phyloP scores from a whole-genome alignment of 805 yeast species.

The Saccharomycopsis sp. region DNA sequence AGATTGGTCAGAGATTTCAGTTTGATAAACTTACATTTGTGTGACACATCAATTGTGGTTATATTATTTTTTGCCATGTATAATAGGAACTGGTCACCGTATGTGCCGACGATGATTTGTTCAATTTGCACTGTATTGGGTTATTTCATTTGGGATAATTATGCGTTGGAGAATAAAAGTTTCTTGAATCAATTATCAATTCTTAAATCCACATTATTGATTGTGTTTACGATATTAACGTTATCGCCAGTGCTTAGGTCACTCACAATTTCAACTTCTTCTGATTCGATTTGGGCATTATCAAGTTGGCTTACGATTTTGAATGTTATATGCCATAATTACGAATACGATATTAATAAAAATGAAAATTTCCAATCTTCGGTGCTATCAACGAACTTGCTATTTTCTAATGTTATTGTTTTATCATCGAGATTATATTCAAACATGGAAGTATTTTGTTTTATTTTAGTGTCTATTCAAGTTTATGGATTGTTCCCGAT shows the following conservation, averaged over 20 bases:
- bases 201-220: conserved; percentile 60
- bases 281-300: conserved; percentile 93
- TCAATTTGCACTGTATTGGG: conserved; percentile 32
- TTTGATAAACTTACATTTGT: conserved; percentile 57
- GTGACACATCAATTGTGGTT: conserved; percentile 55
- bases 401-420: conserved; percentile 81
- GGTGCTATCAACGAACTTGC: conserved; percentile 71
- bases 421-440: conserved; percentile 80
- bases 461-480: conserved; percentile 67
- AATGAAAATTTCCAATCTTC: conserved; percentile 24
- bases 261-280: conserved; percentile 78
- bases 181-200: conserved; percentile 26
- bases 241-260: conserved; percentile 88
- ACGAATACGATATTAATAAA: conserved; percentile 42
- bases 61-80: conserved; percentile 63
- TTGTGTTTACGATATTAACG: conserved; percentile 63
- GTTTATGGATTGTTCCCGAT: conserved; percentile 67
- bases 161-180: neutral
- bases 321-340: conserved; percentile 63
- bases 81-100: conserved; percentile 42
- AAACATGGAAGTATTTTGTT: conserved; percentile 74
- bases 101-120: conserved; percentile 33
- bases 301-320: conserved; percentile 70
- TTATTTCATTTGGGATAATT: conserved; percentile 27
- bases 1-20: conserved; percentile 67